Base-by-base conservation (phyloP, 2,329 filamentous ascomycete genomes). In the Colletotrichum sp. region DNA sequence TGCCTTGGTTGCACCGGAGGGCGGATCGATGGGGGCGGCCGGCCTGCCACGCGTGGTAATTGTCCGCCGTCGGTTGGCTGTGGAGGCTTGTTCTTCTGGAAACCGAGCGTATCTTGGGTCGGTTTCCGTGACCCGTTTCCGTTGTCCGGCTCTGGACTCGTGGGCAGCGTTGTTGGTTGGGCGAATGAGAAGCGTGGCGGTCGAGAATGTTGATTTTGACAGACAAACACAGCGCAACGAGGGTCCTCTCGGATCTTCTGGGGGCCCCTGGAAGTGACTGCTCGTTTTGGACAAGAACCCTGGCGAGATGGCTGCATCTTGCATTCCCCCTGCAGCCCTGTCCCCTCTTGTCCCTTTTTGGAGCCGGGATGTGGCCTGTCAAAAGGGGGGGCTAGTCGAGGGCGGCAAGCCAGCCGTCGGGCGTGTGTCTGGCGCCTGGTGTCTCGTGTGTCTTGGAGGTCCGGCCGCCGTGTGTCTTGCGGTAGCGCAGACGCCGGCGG, bases 281-380 rank as follows among this genome's bases (percentile, higher is more conserved):
- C 73, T 72, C 28, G 16, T 72, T 75, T 56, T 64, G 73, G 73
- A 58, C 32, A 68, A 28, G 55, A 72, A 56, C 73, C 27, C 27
- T 64, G 62, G 55, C 71, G 43, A 61, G 32, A 27, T 62, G 69
- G 62, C 32, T 72, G 73, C 73, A 72, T 75, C 55, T 67, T 72
- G 73, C 64, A 73, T 75, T 36, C 25, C 69, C 69, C 73, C 69
- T 72, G 73, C 73, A 75, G 73, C 62, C 69, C 69, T 64, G 69
- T 68, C 62, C 43, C 15, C 39, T 68, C 62, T 36, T 68, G 56
- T 62, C 55, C 62, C 69, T 13, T 36, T 62, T 67, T 22, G 28
- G 6, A 55, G 10, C 61, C 61, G 65, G 43, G 71, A 70, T 34
- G 28, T 66, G 36, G 56, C 56, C 73, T 48, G 69, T 58, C 56